Conservation (phyloP, 2,329 filamentous ascomycete species). For the Cordyceps fumosorosea region DNA sequence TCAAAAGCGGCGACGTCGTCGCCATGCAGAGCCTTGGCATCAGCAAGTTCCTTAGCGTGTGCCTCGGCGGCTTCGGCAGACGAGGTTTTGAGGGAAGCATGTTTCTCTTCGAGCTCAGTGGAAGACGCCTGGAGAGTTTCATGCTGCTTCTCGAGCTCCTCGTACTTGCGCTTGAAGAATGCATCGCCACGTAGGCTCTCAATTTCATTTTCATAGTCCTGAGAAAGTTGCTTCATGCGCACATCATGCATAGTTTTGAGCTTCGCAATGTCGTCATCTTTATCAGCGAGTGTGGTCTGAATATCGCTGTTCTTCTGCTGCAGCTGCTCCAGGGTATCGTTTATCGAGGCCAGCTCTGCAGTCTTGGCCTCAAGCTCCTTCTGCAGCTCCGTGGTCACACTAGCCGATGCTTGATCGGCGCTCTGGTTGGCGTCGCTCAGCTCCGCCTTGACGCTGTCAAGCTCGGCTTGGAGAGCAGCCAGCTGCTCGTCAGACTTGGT, state of each 20-base stretch:
- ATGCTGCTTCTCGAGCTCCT: conserved; percentile 53
- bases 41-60: conserved; percentile 37
- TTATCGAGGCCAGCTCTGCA: conserved; percentile 39
- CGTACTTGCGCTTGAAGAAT: conserved; percentile 57
- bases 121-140: conserved; percentile 38
- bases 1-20: conserved; percentile 41
- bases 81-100: conserved; percentile 41
- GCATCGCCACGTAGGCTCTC: conserved; percentile 57
- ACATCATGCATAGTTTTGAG: conserved; percentile 51
- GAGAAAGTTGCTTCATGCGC: conserved; percentile 51
- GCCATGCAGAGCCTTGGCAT: conserved; percentile 37
- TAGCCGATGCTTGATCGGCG: background rate
- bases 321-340: conserved; percentile 40
- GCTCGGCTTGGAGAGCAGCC: conserved; percentile 41
- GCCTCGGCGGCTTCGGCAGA: conserved; percentile 30
- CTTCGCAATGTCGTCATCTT: conserved; percentile 43
- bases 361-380: conserved; percentile 37
- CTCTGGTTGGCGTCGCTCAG: background rate
- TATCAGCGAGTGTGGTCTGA: conserved; percentile 38
- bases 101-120: conserved; percentile 47
- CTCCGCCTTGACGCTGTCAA: conserved; percentile 41
- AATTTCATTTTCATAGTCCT: conserved; percentile 60
- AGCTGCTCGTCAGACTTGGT: conserved; percentile 44
- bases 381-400: conserved; percentile 24
- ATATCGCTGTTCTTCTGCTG: conserved; percentile 43